Percentiles rank a stretch among this genome's conserved stretches.
phyloP scores from a whole-genome alignment of 768 basidiomycete genomes.

The Suillus bovinus region DNA sequence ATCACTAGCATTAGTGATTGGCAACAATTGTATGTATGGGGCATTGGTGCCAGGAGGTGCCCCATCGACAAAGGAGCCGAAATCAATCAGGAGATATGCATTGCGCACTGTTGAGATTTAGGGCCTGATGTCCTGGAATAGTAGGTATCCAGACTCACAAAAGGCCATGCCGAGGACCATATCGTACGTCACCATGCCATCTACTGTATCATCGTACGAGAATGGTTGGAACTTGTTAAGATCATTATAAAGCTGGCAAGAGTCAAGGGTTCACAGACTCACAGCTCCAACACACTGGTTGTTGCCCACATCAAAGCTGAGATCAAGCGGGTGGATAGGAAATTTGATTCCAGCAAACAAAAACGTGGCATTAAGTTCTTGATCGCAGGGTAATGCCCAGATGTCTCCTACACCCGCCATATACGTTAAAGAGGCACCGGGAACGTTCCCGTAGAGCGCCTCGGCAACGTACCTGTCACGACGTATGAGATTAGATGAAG shows the following conservation, averaged over 20 bases:
- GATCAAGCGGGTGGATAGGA: slow-evolving; percentile 70
- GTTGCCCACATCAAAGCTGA: slow-evolving; percentile 33
- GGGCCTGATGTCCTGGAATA: slow-evolving; percentile 1
- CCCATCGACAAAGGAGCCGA: slow-evolving; percentile 58
- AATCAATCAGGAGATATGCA: slow-evolving; percentile 62
- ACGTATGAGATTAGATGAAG: slow-evolving; percentile 17
- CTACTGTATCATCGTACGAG: slow-evolving; percentile 42
- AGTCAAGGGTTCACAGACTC: slow-evolving; percentile 18
- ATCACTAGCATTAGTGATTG: slow-evolving; percentile 50
- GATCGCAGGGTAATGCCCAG: slow-evolving; percentile 65
- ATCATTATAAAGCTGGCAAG: slow-evolving; percentile 1
- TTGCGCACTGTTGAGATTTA: slow-evolving; percentile 53
- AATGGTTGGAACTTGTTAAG: slow-evolving; percentile 66
- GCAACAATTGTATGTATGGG: slow-evolving; percentile 66
- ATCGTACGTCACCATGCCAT: slow-evolving; percentile 41
- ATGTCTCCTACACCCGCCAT: slow-evolving; percentile 41
- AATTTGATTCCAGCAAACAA: slow-evolving; percentile 55
- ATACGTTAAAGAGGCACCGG: slow-evolving; percentile 50
- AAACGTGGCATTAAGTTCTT: slow-evolving; percentile 66
- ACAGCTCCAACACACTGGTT: slow-evolving; percentile 46
- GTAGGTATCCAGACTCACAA: slow-evolving; percentile 40
- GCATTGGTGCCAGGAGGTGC: slow-evolving; percentile 35
- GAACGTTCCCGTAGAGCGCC: slow-evolving; percentile 58
- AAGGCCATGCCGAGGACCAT: slow-evolving; percentile 76
- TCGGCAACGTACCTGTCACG: slow-evolving; percentile 49